Evolutionary conservation across 805 yeast genomes (phyloP), one percentile per base, ranked within the genome.

Genomic region (Kuraishia cidri): DNA sequence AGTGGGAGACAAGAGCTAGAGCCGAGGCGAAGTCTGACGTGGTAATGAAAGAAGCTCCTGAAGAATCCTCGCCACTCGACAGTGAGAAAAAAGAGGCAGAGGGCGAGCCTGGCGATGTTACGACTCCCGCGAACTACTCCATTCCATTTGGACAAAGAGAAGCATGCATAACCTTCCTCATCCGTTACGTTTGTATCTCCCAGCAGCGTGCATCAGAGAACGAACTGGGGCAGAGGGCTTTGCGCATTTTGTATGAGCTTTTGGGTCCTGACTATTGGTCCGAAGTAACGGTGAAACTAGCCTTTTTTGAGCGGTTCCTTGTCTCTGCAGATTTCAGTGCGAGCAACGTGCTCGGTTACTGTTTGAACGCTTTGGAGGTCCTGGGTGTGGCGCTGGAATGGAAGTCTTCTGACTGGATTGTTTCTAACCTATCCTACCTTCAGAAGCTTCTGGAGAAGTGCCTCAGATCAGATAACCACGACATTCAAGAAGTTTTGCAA

Each of bases 321-420:
- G 74, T 83, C 13, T 77, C 84, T 20, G 76, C 84, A 35, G 96
- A 90, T 41, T 61, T 82, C 37, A 73, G 69, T 24, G 70, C 86
- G 10, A 69, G 75, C 23, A 78, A 78, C 38, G 67, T 82, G 26
- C 52, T 86, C 16, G 85, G 87, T 2, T 80, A 82, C 44, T 83
- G 95, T 44, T 62, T 88, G 46, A 94, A 92, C 56, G 95, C 98
- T 0, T 58, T 94, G 31, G 95, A 86, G 51, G 97, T 92, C 0
- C 64, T 92, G 29, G 78, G 80, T 8, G 83, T 87, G 29, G 86
- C 87, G 1, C 61, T 92, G 34, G 83, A 79, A 41, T 83, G 86
- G 69, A 83, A 83, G 55, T 54, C 75, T 2, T 56, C 81, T 0
- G 73, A 66, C 10, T 92, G 97, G 97, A 79, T 92, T 33, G 58